These are phyloP conservation scores for Aspergillus cejpii DNA, from an alignment of 2,329 filamentous ascomycete species.

Conservation along the genomic window DNA sequence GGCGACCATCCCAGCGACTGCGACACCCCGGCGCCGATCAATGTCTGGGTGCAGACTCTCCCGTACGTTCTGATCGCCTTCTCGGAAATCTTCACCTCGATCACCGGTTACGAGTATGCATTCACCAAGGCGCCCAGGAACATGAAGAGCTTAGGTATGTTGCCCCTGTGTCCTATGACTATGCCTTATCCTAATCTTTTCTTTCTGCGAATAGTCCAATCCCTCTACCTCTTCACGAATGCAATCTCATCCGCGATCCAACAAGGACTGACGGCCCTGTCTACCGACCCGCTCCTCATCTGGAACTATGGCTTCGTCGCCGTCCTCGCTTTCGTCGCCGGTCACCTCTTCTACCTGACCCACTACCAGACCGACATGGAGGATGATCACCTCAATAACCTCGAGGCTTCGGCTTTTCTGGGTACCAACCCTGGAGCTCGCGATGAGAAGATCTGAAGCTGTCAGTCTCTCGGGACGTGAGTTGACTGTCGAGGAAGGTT, in stretches of 20 bases:
- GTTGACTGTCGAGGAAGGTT: no score
- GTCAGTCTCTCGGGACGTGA: no score
- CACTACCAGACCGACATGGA: constrained; percentile 57
- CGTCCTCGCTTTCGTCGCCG: constrained; percentile 56
- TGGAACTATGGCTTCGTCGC: constrained; percentile 67
- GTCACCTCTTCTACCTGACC: constrained; percentile 59
- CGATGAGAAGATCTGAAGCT: constrained; percentile 5
- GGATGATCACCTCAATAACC: constrained; percentile 60
- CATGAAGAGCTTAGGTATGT: constrained; percentile 64
- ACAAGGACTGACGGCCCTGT: constrained; percentile 58
- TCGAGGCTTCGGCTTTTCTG: constrained; percentile 20
- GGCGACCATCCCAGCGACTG: constrained; percentile 50
- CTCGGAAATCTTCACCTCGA: constrained; percentile 52
- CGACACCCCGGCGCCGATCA: constrained; percentile 50
- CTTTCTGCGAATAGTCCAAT: constrained; percentile 43
- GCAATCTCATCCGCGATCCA: constrained; percentile 62
- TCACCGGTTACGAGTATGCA: constrained; percentile 64
- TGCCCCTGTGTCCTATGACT: constrained; percentile 57
- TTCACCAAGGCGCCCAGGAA: constrained; percentile 70
- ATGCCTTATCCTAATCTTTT: constrained; percentile 44
- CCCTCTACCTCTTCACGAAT: constrained; percentile 62
- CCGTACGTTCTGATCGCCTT: constrained; percentile 49
- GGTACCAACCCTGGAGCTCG: constrained; percentile 6
- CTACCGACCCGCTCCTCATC: constrained; percentile 58
- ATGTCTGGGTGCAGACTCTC: constrained; percentile 52